Evolutionary conservation across 768 basidiomycete genomes (phyloP).

Genomic region (Agrocybe pediades): DNA sequence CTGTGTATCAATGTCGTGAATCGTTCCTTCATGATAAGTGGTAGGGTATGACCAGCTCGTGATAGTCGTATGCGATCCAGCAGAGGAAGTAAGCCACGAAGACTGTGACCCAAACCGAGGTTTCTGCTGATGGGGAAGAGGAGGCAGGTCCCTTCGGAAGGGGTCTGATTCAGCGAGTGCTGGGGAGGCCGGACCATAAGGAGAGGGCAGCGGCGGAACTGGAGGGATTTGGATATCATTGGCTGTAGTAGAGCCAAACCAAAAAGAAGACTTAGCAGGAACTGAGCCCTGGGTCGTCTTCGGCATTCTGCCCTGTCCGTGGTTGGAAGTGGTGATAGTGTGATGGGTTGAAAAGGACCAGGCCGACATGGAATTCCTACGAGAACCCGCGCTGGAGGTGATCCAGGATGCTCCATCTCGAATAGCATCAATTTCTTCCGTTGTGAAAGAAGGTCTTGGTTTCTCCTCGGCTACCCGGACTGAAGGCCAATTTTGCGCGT

Average conservation of each 20-base stretch:
- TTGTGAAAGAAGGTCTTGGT: slow-evolving; percentile 63
- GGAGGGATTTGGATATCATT: slow-evolving; percentile 56
- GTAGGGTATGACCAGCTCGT: slow-evolving; percentile 74
- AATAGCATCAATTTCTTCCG: slow-evolving; percentile 72
- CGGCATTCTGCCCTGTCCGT: slow-evolving; percentile 40
- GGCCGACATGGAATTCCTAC: slow-evolving; percentile 59
- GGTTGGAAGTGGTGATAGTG: slow-evolving; percentile 38
- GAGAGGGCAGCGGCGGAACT: slow-evolving; percentile 68
- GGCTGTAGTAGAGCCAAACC: slow-evolving; percentile 56
- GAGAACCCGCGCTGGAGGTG: slow-evolving; percentile 63
- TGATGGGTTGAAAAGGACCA: slow-evolving; percentile 78
- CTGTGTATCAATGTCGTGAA: slow-evolving; percentile 36
- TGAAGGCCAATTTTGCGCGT: slow-evolving; percentile 62
- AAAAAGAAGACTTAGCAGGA: slow-evolving; percentile 61
- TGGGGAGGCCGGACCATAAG: slow-evolving; percentile 51
- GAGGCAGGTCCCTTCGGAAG: slow-evolving; percentile 58
- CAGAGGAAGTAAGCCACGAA: slow-evolving; percentile 73
- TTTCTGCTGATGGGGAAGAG: slow-evolving; percentile 39
- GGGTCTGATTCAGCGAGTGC: slow-evolving; percentile 59
- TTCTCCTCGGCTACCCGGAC: slow-evolving; percentile 51
- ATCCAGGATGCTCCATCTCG: slow-evolving; percentile 84
- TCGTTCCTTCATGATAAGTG: slow-evolving; percentile 35
- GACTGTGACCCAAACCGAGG: slow-evolving; percentile 63
- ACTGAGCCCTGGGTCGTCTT: slow-evolving; percentile 41
- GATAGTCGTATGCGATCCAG: slow-evolving; percentile 55